A percentile compares a stretch with the other conserved stretches of the same genome.
Evolutionary conservation across 495 filamentous ascomycete genomes (phyloP).

Genomic region (Penicillium silybi): DNA sequence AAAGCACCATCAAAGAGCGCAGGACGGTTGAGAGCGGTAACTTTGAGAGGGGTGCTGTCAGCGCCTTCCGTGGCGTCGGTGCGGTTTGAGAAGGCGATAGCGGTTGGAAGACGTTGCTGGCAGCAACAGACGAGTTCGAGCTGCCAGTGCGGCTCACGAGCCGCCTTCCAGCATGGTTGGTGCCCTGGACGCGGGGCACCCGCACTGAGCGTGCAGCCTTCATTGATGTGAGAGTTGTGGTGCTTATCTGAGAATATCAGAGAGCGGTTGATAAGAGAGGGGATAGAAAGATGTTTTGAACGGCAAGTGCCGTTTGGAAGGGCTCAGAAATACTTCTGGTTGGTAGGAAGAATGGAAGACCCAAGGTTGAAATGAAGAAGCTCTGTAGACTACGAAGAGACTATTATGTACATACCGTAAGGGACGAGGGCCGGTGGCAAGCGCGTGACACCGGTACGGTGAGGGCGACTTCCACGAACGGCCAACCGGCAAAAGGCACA

Average conservation of each 20-base stretch:
- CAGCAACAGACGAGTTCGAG: conserved; percentile 33
- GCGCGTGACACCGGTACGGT: conserved; percentile 24
- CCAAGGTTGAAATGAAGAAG: conserved; percentile 8
- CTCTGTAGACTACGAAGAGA: conserved; percentile 8
- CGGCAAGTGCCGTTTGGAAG: background rate
- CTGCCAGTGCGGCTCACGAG: conserved; percentile 40
- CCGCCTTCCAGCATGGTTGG: conserved; percentile 16
- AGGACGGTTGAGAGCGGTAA: conserved; percentile 71
- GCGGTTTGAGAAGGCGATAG: conserved; percentile 5
- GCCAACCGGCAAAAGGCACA: conserved; percentile 2
- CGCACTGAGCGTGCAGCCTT: conserved; percentile 32
- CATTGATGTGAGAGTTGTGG: conserved; percentile 18
- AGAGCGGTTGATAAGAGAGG: background rate
- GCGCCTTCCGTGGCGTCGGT: conserved; percentile 19
- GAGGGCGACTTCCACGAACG: background rate
- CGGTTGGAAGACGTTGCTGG: conserved; percentile 23
- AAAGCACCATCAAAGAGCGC: conserved; percentile 73
- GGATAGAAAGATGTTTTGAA: background rate
- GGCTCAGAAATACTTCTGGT: background rate
- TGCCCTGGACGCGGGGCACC: conserved; percentile 19
- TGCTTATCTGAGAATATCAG: background rate
- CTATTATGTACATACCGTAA: conserved; percentile 4
- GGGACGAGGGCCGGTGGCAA: conserved; percentile 22
- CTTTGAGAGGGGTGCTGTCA: conserved; percentile 56
- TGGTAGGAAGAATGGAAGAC: background rate